A percentile compares a stretch with the other conserved stretches of the same genome.
These are phyloP conservation scores for Climacium dendroides DNA, from an alignment of 225 moss, liverwort and hornwort species.

Conservation along the genomic window DNA sequence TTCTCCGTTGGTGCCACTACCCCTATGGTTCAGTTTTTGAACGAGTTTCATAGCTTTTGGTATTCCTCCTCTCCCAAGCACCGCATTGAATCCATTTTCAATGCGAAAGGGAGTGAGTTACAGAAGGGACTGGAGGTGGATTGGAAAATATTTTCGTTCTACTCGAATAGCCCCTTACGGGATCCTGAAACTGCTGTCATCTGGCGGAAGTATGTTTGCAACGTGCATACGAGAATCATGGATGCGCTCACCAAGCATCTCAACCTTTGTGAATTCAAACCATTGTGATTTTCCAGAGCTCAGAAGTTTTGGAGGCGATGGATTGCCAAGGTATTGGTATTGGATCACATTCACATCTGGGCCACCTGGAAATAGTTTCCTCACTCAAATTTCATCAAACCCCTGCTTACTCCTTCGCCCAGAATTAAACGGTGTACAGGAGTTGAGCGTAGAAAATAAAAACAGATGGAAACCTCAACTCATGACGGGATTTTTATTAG, in stretches of 20 bases:
- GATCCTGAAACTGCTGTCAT: conserved; percentile 9
- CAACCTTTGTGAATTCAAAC: neutral
- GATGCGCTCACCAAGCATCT: neutral
- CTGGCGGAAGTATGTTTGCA: conserved; percentile 51
- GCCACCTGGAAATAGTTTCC: neutral
- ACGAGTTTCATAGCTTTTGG: conserved; percentile 44
- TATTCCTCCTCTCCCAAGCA: conserved; percentile 50
- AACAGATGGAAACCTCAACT: neutral
- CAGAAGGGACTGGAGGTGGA: conserved; percentile 1
- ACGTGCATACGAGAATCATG: neutral
- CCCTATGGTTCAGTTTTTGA: conserved; percentile 33
- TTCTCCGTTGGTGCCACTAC: neutral
- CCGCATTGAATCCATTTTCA: conserved; percentile 47
- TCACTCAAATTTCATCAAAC: neutral
- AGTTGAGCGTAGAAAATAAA: neutral
- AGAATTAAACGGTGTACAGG: neutral
- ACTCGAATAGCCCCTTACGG: conserved; percentile 5
- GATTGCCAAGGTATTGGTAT: neutral
- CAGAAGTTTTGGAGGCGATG: neutral
- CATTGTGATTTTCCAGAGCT: neutral
- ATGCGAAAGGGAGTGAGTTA: conserved; percentile 6
- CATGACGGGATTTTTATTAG: too few relatives aligned
- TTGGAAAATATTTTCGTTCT: conserved; percentile 52
- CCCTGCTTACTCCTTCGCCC: neutral
- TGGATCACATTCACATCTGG: neutral